Percentiles rank a stretch among this genome's conserved stretches.
phyloP scores from a whole-genome alignment of 352 stramenopile species.

The Phytophthora ramorum region DNA sequence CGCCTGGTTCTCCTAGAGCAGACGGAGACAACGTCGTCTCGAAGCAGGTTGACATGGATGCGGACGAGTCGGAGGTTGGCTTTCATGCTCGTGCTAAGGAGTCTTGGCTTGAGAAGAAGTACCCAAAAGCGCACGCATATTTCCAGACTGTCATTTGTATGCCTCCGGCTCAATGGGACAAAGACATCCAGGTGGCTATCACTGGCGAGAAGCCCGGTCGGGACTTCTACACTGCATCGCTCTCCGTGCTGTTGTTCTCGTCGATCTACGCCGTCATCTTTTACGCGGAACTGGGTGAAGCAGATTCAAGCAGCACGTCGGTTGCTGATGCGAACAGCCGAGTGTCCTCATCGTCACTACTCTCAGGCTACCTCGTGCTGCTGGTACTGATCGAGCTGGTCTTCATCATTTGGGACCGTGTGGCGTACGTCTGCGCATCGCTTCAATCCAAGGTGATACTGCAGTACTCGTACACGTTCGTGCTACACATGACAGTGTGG shows the following conservation, averaged over 20 bases:
- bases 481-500: slow-evolving; percentile 81
- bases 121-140: slow-evolving; percentile 57
- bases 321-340: slow-evolving; percentile 56
- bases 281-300: slow-evolving; percentile 76
- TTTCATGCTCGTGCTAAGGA: slow-evolving; percentile 55
- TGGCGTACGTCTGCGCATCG: slow-evolving; percentile 80
- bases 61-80: slow-evolving; percentile 48
- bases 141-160: slow-evolving; percentile 70
- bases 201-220: slow-evolving; percentile 78
- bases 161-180: slow-evolving; percentile 83
- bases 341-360: slow-evolving; percentile 71
- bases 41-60: slow-evolving; percentile 72
- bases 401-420: slow-evolving; percentile 89
- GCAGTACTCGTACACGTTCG: slow-evolving; percentile 76
- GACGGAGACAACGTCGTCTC: slow-evolving; percentile 42
- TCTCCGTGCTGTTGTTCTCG: slow-evolving; percentile 69
- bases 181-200: slow-evolving; percentile 86
- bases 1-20: slow-evolving; percentile 21
- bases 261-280: slow-evolving; percentile 80
- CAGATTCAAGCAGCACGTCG: slow-evolving; percentile 43
- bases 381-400: slow-evolving; percentile 81
- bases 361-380: slow-evolving; percentile 89
- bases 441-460: slow-evolving; percentile 77
- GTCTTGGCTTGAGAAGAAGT: slow-evolving; percentile 63
- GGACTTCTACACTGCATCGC: slow-evolving; percentile 77